These are phyloP conservation scores for Hawksworthiomyces lignivorus DNA, from an alignment of 2,329 filamentous ascomycete species.

Conservation along the genomic window DNA sequence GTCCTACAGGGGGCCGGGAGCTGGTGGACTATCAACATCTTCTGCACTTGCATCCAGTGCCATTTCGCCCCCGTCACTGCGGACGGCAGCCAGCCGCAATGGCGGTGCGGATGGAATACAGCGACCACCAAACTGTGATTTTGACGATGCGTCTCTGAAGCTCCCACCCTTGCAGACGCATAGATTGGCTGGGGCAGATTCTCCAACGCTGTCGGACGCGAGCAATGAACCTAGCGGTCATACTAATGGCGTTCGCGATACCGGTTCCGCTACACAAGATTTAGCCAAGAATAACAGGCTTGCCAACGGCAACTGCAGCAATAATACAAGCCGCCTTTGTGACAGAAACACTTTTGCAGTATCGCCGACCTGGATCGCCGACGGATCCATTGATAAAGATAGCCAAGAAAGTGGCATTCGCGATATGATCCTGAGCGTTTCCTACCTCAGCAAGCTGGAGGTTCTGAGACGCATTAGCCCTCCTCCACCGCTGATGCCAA, in stretches of 20 bases:
- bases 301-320: background rate
- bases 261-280: too few species aligned
- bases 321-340: too few species aligned
- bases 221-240: background rate
- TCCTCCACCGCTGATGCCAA: slow-evolving; percentile 37
- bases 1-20: too few species aligned
- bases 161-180: background rate
- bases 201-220: slow-evolving; percentile 6
- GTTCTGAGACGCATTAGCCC: slow-evolving; percentile 70
- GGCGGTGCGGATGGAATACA: too few species aligned
- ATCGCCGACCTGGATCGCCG: slow-evolving; percentile 1
- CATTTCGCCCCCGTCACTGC: too few species aligned
- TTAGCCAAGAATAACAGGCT: background rate
- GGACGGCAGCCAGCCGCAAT: too few species aligned
- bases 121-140: background rate
- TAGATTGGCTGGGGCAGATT: background rate
- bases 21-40: too few species aligned
- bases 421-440: slow-evolving; percentile 67
- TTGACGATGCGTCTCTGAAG: background rate
- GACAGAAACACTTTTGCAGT: slow-evolving; percentile 10
- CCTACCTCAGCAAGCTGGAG: slow-evolving; percentile 67
- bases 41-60: too few species aligned
- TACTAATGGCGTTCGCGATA: too few species aligned
- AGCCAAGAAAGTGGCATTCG: slow-evolving; percentile 44
- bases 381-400: slow-evolving; percentile 14